These are phyloP conservation scores for Reticulomyxa filosa DNA, from an alignment of 78 protist genomes.

Conservation along the genomic window DNA sequence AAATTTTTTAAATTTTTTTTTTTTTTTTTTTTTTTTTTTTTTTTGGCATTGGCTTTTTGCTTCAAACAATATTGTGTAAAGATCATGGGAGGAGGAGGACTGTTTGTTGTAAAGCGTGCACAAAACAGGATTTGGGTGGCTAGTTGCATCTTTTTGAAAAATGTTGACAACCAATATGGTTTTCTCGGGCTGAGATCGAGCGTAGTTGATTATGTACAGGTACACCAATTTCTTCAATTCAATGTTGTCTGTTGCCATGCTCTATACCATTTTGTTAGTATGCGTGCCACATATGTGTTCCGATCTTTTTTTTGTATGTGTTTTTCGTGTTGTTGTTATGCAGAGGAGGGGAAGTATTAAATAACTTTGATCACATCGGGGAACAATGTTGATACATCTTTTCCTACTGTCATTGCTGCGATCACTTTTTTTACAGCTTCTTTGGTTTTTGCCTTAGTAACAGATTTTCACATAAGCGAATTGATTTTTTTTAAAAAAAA, in stretches of 20 bases:
- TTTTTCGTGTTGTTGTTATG: no score
- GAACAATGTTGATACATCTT: slow-evolving; percentile 72
- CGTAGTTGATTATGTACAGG: slow-evolving; percentile 91
- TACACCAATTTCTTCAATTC: slow-evolving; percentile 96
- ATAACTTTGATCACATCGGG: slow-evolving; percentile 76
- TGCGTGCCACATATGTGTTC: background rate
- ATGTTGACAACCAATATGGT: slow-evolving; percentile 93
- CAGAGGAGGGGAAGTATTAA: no score
- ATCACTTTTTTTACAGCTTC: slow-evolving; percentile 94
- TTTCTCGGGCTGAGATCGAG: slow-evolving; percentile 84
- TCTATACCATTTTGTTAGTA: background rate
- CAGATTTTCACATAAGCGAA: no score
- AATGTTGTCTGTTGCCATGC: slow-evolving; percentile 30
- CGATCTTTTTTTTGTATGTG: slow-evolving; percentile 33
- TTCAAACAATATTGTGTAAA: no score
- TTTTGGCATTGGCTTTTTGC: no score
- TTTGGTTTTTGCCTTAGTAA: no score
- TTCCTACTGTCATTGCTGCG: slow-evolving; percentile 96
- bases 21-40: no score
- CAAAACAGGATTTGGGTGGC: no score
- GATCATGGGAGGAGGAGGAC: no score
- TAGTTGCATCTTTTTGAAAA: slow-evolving; percentile 73
- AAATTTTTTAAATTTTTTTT: no score
- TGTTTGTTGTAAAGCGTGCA: no score
- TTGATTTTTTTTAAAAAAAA: no score